Evolutionary conservation across 805 yeast genomes (phyloP).

Genomic region (Pichia nakasei): DNA sequence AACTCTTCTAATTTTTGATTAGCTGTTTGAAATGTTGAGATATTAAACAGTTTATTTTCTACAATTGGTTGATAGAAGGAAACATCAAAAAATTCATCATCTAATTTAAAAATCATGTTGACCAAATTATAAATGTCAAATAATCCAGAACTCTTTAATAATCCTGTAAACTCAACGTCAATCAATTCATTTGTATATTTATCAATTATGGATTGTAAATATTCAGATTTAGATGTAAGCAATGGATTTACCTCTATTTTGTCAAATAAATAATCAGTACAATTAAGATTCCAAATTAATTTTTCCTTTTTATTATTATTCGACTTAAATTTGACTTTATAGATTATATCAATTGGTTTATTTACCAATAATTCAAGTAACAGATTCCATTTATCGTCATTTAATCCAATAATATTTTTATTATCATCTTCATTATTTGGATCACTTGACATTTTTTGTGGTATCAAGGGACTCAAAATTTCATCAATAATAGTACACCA

Average conservation of each 20-base stretch:
- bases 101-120: conserved; percentile 63
- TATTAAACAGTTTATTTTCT: conserved; percentile 50
- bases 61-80: conserved; percentile 55
- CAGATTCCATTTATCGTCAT: conserved; percentile 26
- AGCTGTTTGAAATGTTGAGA: conserved; percentile 34
- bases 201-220: conserved; percentile 14
- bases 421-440: conserved; percentile 15
- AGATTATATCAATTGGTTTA: conserved; percentile 35
- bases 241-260: conserved; percentile 41
- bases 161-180: conserved; percentile 34
- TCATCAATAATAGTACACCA: conserved; percentile 53
- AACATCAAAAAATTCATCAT: conserved; percentile 50
- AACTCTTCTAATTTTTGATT: conserved; percentile 39
- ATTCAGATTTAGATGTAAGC: conserved; percentile 21
- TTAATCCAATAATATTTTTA: conserved; percentile 27
- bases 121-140: conserved; percentile 54
- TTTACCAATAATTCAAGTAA: conserved; percentile 37
- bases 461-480: conserved; percentile 33
- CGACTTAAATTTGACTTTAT: conserved; percentile 13
- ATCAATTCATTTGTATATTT: conserved; percentile 26
- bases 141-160: conserved; percentile 46
- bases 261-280: conserved; percentile 48
- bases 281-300: conserved; percentile 45
- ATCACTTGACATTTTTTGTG: conserved; percentile 14
- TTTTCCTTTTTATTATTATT: conserved; percentile 21